Base-by-base conservation (phyloP, 306 rosid species). In the Glycine soja region DNA sequence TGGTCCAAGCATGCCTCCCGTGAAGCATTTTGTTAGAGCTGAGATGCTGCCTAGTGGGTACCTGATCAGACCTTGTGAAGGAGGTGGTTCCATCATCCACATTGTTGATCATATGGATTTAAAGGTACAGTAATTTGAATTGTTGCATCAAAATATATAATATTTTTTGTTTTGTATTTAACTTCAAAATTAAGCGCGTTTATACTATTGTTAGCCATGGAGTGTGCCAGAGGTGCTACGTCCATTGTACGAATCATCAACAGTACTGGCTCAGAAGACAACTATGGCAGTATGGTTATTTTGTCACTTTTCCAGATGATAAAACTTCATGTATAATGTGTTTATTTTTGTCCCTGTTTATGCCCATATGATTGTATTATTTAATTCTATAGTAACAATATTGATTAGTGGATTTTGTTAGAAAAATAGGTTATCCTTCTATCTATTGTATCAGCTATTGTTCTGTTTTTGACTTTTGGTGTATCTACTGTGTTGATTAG, bases 61-160 rank as follows among this genome's bases (percentile, higher is more conserved):
- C 58, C 89, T 94, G 72, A 90, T 92, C 76, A 89, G 97, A 42
- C 97, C 98, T 75, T 94, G 98, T 84, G 98, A 94, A 72, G 97
- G 98, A 58, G 98, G 98, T 1, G 24, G 24, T 19, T 19, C 1
- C 24, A 19, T 19, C 1, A 19, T 19, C 24, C 24, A 19, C 24
- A 85, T 94, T 4, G 98, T 94, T 86, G 98, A 95, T 86, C 97
- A 92, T 83, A 85, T 92, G 91, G 93, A 94, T 80, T 85, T 94
- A 85, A 94, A 92, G 97, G 98, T 94, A 84, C 59, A 10, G 48
- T 34, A 16, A 68, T 43, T 64, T 32, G 15, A 68, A 7, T 8
- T 38, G 59, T 66, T 70, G 63, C 11, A 5, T 19, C 70, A 9
- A 34, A 18, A 59, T 16, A 19, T 19, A 19, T 19, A 19, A 19